Conservation (phyloP, 495 filamentous ascomycete species). For the Lichina pygmaea region DNA sequence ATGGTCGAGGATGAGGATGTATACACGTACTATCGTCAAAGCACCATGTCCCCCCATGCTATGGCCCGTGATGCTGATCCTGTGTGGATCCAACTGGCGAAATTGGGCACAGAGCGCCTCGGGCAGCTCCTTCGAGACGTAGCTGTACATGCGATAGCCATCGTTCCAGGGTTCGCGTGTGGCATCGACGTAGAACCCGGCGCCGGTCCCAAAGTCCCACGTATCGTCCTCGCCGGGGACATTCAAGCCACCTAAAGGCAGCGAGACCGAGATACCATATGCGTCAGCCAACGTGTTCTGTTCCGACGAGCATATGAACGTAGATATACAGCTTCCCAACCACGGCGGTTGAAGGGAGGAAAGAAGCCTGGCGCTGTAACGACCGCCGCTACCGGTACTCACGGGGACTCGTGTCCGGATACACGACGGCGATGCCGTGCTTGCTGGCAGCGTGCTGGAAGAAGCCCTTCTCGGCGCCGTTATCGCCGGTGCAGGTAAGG, state of each 20-base stretch:
- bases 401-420: constrained; percentile 86
- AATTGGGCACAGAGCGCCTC: constrained; percentile 40
- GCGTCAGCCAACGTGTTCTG: too few relatives aligned
- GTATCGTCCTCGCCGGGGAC: constrained; percentile 57
- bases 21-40: constrained; percentile 28
- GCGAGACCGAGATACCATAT: background rate
- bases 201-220: constrained; percentile 77
- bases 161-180: constrained; percentile 40
- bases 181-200: constrained; percentile 89
- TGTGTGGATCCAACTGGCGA: constrained; percentile 30
- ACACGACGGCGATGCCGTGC: constrained; percentile 65
- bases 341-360: background rate
- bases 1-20: constrained; percentile 9
- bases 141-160: constrained; percentile 82
- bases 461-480: constrained; percentile 91
- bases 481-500: constrained; percentile 84
- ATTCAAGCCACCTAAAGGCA: constrained; percentile 29
- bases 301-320: too few relatives aligned
- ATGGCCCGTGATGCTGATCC: constrained; percentile 70
- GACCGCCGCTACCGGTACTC: constrained; percentile 7
- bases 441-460: constrained; percentile 59
- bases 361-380: background rate
- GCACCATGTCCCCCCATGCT: constrained; percentile 95
- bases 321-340: too few relatives aligned
- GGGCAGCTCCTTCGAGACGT: constrained; percentile 63